These are phyloP conservation scores for Areca catechu DNA, from an alignment of 176 grass and related monocot genomes.

Conservation along the genomic window DNA sequence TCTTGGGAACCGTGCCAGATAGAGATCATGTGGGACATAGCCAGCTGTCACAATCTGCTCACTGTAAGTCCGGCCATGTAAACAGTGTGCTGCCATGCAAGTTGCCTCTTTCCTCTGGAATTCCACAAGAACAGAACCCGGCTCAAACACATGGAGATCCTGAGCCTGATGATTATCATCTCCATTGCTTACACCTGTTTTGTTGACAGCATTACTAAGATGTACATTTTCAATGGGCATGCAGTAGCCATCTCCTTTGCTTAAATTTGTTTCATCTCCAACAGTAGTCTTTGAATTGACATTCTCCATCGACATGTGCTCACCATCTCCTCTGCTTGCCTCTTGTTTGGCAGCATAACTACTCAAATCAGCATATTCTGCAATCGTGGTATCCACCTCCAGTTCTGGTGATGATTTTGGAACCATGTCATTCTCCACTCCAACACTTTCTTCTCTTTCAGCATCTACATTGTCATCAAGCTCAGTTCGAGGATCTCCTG, in stretches of 20 bases:
- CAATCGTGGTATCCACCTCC: not conserved
- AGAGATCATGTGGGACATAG: constrained; percentile 1
- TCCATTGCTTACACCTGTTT: not conserved
- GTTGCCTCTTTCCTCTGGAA: constrained; percentile 71
- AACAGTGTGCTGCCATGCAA: constrained; percentile 50
- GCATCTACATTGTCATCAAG: not conserved
- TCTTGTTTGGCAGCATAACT: not conserved
- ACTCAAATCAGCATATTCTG: constrained; percentile 8
- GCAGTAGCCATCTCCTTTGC: constrained; percentile 1
- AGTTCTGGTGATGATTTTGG: not conserved
- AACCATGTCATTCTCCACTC: too few relatives aligned
- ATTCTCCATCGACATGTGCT: not conserved
- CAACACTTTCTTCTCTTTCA: not conserved
- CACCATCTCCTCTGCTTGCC: constrained; percentile 14
- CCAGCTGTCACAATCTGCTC: constrained; percentile 34
- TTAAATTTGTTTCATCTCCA: constrained; percentile 8
- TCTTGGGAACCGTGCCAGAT: not conserved
- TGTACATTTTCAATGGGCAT: not conserved
- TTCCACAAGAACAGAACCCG: constrained; percentile 71
- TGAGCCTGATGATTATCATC: constrained; percentile 6
- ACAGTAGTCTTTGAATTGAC: not conserved
- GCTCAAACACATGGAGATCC: constrained; percentile 21
- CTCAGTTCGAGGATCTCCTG: not conserved
- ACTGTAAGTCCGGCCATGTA: constrained; percentile 62
- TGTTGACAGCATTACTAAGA: not conserved